These are phyloP conservation scores for Curvularia lunata DNA, from an alignment of 2,329 filamentous ascomycete species.

Conservation along the genomic window DNA sequence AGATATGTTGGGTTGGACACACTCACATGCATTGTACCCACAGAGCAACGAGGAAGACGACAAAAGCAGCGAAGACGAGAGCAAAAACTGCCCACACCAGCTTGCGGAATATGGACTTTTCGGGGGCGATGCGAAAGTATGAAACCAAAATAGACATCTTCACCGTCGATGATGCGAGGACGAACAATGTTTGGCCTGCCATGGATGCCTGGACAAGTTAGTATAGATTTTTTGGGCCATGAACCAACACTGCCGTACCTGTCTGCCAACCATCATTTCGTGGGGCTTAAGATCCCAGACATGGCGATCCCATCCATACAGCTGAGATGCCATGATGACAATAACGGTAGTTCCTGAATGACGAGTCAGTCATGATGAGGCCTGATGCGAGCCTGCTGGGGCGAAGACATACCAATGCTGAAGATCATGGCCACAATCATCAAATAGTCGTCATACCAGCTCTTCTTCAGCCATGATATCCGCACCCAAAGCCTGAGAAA, in stretches of 20 bases:
- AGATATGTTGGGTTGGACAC: not conserved
- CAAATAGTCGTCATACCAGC: slow-evolving; percentile 50
- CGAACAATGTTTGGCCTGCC: slow-evolving; percentile 48
- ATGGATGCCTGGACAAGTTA: slow-evolving; percentile 45
- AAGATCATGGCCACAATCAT: slow-evolving; percentile 47
- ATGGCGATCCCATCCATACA: slow-evolving; percentile 50
- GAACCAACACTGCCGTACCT: slow-evolving; percentile 34
- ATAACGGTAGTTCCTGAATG: slow-evolving; percentile 11
- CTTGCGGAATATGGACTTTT: slow-evolving; percentile 48
- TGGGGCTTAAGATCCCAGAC: slow-evolving; percentile 44
- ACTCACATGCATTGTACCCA: slow-evolving; percentile 50
- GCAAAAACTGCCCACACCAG: slow-evolving; percentile 46
- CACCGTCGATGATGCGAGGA: slow-evolving; percentile 47
- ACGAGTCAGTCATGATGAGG: slow-evolving; percentile 1
- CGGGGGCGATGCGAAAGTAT: slow-evolving; percentile 50
- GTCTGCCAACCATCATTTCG: slow-evolving; percentile 43
- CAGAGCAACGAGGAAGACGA: slow-evolving; percentile 47
- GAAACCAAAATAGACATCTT: slow-evolving; percentile 49
- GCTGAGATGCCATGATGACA: slow-evolving; percentile 37
- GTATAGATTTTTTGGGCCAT: slow-evolving; percentile 26
- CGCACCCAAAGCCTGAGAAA: slow-evolving; percentile 45
- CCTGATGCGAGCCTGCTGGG: not conserved
- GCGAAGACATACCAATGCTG: slow-evolving; percentile 13
- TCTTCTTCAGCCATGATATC: slow-evolving; percentile 47
- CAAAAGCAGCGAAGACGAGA: slow-evolving; percentile 44